phyloP scores from a whole-genome alignment of 2,329 filamentous ascomycete species.

The Ceratocystis destructans region DNA sequence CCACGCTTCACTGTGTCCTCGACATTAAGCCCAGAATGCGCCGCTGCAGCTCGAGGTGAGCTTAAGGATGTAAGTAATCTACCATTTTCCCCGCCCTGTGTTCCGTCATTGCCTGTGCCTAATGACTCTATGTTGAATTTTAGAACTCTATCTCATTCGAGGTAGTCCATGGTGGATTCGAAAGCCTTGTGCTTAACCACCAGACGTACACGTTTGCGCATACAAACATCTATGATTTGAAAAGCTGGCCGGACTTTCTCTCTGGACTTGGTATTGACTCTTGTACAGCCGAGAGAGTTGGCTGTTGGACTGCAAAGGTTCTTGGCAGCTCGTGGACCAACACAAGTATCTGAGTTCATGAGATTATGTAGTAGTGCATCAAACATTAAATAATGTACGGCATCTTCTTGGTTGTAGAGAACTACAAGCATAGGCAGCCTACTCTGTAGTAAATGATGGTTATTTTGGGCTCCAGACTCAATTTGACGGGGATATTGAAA shows the following conservation, averaged over 20 bases:
- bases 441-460: too few relatives aligned
- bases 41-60: constrained; percentile 39
- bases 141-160: constrained; percentile 27
- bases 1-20: constrained; percentile 65
- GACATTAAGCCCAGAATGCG: constrained; percentile 43
- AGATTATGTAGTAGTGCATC: too few relatives aligned
- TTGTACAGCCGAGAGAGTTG: constrained; percentile 1
- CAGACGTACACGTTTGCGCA: not conserved
- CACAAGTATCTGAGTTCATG: not conserved
- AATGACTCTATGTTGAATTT: not conserved
- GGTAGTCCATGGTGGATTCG: constrained; percentile 28
- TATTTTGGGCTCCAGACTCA: too few relatives aligned
- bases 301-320: constrained; percentile 13
- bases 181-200: constrained; percentile 25
- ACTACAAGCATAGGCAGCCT: too few relatives aligned
- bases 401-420: too few relatives aligned
- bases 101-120: not conserved
- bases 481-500: too few relatives aligned
- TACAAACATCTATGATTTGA: constrained; percentile 18
- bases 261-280: constrained; percentile 5
- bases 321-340: constrained; percentile 18
- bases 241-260: constrained; percentile 14
- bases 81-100: not conserved
- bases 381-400: too few relatives aligned
- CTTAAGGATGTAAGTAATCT: constrained; percentile 32